These are phyloP conservation scores for Articulospora tetracladia DNA, from an alignment of 495 filamentous ascomycete species.

Conservation along the genomic window DNA sequence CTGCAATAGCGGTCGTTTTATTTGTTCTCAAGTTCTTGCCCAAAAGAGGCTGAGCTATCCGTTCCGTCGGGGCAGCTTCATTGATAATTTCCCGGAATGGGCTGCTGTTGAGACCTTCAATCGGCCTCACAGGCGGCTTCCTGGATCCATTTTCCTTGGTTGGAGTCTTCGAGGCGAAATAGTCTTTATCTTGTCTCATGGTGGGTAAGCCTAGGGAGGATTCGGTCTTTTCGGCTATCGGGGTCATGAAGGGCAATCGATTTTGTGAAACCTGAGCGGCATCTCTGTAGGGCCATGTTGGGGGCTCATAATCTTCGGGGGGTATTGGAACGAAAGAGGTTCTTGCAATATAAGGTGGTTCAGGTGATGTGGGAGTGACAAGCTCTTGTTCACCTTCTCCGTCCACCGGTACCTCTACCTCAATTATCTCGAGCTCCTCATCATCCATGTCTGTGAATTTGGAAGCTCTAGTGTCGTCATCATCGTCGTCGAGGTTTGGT, in stretches of 20 bases:
- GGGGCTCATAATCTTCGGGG: constrained; percentile 78
- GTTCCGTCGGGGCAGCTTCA: constrained; percentile 31
- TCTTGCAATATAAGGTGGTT: constrained; percentile 36
- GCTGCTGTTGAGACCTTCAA: constrained; percentile 57
- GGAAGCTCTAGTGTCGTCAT: constrained; percentile 32
- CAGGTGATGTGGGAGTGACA: constrained; percentile 39
- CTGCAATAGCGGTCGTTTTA: constrained; percentile 19
- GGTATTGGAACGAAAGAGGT: constrained; percentile 62
- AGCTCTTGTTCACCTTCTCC: constrained; percentile 20
- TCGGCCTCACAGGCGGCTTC: constrained; percentile 20
- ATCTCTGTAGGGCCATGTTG: constrained; percentile 71
- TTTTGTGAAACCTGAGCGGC: constrained; percentile 74
- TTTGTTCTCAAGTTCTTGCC: constrained; percentile 30
- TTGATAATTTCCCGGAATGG: constrained; percentile 61
- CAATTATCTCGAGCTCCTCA: constrained; percentile 21
- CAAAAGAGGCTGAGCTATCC: constrained; percentile 45
- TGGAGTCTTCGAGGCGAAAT: constrained; percentile 70
- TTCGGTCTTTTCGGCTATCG: constrained; percentile 93
- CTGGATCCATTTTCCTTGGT: constrained; percentile 49
- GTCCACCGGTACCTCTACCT: constrained; percentile 6
- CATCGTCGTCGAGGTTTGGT: constrained; percentile 42
- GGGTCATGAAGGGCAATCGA: constrained; percentile 95
- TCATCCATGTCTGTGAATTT: constrained; percentile 28
- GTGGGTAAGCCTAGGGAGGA: constrained; percentile 66
- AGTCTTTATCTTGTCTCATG: constrained; percentile 47